These are phyloP conservation scores for Thelonectria blattea DNA, from an alignment of 2,329 filamentous ascomycete genomes.

Conservation along the genomic window DNA sequence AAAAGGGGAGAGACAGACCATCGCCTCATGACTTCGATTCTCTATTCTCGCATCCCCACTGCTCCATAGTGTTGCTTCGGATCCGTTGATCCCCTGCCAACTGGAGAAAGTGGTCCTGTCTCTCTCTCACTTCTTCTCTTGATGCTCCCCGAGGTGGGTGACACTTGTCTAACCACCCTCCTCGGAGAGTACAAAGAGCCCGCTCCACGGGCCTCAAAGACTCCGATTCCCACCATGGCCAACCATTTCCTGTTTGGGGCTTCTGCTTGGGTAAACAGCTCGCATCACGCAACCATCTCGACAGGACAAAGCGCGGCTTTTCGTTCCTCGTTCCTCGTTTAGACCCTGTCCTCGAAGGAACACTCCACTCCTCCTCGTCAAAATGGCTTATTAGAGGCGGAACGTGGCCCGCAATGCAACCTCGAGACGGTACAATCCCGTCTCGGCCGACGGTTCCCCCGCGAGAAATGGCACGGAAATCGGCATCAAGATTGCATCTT, in stretches of 20 bases:
- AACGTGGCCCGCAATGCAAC: neutral
- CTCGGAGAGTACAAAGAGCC: neutral
- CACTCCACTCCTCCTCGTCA: neutral
- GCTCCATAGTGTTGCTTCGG: slow-evolving; percentile 3
- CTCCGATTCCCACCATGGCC: neutral
- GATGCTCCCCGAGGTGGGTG: neutral
- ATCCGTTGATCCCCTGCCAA: neutral
- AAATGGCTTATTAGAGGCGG: neutral
- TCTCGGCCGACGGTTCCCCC: slow-evolving; percentile 3
- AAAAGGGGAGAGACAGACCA: neutral
- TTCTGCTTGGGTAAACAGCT: too few species aligned
- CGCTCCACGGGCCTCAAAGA: neutral
- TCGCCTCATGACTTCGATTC: neutral
- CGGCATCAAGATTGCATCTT: neutral
- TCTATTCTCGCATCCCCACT: neutral
- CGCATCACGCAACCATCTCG: neutral
- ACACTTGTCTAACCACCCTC: neutral
- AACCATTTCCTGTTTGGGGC: neutral
- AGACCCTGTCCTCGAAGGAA: neutral
- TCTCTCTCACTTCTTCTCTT: neutral
- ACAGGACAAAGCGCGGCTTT: neutral
- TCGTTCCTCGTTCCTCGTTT: neutral
- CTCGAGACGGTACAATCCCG: neutral
- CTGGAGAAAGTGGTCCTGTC: neutral
- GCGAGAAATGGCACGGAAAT: slow-evolving; percentile 1